Conservation (phyloP, 2,329 filamentous ascomycete genomes). For the Leptosphaerulina australis region DNA sequence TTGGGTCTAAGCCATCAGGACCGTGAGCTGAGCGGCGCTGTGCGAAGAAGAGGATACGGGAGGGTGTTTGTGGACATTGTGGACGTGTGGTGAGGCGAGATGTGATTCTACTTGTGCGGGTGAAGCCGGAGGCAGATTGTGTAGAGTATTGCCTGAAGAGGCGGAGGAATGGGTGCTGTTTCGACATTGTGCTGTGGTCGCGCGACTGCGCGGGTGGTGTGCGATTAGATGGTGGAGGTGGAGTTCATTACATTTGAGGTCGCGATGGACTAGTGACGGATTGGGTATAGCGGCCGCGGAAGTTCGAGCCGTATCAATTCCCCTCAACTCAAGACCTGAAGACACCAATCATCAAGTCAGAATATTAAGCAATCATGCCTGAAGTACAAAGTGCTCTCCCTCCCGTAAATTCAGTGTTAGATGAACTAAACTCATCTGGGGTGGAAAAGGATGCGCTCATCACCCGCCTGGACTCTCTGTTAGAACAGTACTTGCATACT, state of each 20-base stretch:
- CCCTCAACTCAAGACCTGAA: background rate
- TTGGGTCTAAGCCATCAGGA: conserved; percentile 68
- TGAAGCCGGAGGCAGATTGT: conserved; percentile 10
- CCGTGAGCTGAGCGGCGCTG: conserved; percentile 31
- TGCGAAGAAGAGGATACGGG: conserved; percentile 19
- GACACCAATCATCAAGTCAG: background rate
- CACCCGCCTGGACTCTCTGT: conserved; percentile 64
- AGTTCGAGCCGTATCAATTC: conserved; percentile 1
- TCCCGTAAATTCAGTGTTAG: too few species aligned
- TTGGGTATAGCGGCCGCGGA: conserved; percentile 26
- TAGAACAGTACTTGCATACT: conserved; percentile 69
- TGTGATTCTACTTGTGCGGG: conserved; percentile 18
- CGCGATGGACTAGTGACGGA: conserved; percentile 17
- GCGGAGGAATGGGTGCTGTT: conserved; percentile 42
- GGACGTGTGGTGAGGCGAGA: conserved; percentile 34
- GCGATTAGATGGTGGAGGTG: background rate
- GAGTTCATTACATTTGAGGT: conserved; percentile 1
- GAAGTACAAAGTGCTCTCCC: background rate
- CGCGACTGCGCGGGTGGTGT: background rate
- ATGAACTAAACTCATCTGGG: too few species aligned
- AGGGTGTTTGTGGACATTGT: conserved; percentile 44
- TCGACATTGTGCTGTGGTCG: conserved; percentile 36
- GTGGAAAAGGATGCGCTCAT: conserved; percentile 39
- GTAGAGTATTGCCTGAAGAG: conserved; percentile 40
- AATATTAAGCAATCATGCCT: background rate